Percentiles rank a stretch among this genome's conserved stretches.
Conservation (phyloP, 2,329 filamentous ascomycete species). For the Chrysosporium keratinophilum region DNA sequence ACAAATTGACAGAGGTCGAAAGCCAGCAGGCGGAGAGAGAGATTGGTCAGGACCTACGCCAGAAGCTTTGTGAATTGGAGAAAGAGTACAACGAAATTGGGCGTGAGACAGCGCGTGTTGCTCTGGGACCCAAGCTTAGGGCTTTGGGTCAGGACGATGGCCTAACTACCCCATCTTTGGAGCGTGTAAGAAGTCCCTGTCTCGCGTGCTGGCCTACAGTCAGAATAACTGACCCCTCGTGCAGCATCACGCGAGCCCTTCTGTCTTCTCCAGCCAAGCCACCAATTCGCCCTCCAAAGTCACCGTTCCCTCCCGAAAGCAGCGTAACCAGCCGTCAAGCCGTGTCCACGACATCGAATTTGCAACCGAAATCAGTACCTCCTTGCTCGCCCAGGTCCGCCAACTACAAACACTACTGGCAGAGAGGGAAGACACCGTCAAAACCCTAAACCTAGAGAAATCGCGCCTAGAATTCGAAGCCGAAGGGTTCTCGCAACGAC, state of each 20-base stretch:
- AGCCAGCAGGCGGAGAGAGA: conserved; percentile 64
- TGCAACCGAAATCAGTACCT: conserved; percentile 95
- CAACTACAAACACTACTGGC: conserved; percentile 75
- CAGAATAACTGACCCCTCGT: not conserved
- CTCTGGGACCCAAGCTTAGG: conserved; percentile 70
- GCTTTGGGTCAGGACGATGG: conserved; percentile 57
- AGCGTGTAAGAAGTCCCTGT: conserved; percentile 33
- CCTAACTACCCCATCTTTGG: conserved; percentile 35
- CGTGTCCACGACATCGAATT: conserved; percentile 94
- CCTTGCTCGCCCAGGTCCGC: conserved; percentile 83
- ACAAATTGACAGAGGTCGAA: conserved; percentile 76
- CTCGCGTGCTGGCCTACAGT: not conserved
- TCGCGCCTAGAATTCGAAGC: conserved; percentile 72
- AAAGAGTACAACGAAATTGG: conserved; percentile 92
- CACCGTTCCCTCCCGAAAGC: conserved; percentile 72
- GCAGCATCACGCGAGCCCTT: conserved; percentile 57
- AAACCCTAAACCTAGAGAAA: conserved; percentile 61
- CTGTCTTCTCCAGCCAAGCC: conserved; percentile 73
- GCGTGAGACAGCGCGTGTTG: conserved; percentile 75
- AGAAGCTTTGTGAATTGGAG: conserved; percentile 76
- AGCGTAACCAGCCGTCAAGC: conserved; percentile 79
- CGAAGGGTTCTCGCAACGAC: conserved; percentile 65
- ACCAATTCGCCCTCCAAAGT: conserved; percentile 82
- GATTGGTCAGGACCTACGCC: conserved; percentile 69
- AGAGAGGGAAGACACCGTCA: conserved; percentile 80